A percentile compares a stretch with the other conserved stretches of the same genome.
These are phyloP conservation scores for Leccinum pachyderme DNA, from an alignment of 1,284 basidiomycete genomes.

Conservation along the genomic window DNA sequence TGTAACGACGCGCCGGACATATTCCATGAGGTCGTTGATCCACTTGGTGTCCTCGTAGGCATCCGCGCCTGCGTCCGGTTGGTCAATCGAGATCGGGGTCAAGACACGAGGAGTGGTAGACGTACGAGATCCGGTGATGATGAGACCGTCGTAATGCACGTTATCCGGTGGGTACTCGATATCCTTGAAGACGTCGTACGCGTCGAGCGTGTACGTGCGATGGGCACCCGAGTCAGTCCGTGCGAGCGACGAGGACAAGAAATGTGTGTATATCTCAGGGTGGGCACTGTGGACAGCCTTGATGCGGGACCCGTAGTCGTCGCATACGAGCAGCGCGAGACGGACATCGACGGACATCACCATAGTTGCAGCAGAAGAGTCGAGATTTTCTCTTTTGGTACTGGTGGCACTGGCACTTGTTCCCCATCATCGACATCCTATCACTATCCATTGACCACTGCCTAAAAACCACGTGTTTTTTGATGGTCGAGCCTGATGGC, in stretches of 20 bases:
- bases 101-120: constrained; percentile 1
- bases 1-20: constrained; percentile 45
- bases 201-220: constrained; percentile 43
- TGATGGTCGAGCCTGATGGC: too few relatives aligned
- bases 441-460: too few relatives aligned
- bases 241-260: constrained; percentile 21
- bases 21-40: constrained; percentile 68
- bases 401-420: too few relatives aligned
- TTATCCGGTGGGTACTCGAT: constrained; percentile 54
- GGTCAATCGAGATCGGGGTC: background rate
- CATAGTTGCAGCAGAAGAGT: too few relatives aligned
- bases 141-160: constrained; percentile 53
- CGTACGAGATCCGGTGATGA: constrained; percentile 62
- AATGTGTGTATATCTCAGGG: constrained; percentile 6
- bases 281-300: constrained; percentile 18
- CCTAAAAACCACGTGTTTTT: too few relatives aligned
- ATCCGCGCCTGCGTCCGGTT: constrained; percentile 33
- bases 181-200: constrained; percentile 54
- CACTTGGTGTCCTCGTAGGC: constrained; percentile 72
- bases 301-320: constrained; percentile 9
- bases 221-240: constrained; percentile 10
- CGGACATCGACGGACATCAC: constrained; percentile 2
- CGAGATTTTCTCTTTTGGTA: too few relatives aligned
- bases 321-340: constrained; percentile 26
- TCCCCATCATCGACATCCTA: too few relatives aligned